A percentile compares a stretch with the other conserved stretches of the same genome.
Evolutionary conservation across 768 basidiomycete species (phyloP).

Genomic region (Strobilomyces dryophilus): DNA sequence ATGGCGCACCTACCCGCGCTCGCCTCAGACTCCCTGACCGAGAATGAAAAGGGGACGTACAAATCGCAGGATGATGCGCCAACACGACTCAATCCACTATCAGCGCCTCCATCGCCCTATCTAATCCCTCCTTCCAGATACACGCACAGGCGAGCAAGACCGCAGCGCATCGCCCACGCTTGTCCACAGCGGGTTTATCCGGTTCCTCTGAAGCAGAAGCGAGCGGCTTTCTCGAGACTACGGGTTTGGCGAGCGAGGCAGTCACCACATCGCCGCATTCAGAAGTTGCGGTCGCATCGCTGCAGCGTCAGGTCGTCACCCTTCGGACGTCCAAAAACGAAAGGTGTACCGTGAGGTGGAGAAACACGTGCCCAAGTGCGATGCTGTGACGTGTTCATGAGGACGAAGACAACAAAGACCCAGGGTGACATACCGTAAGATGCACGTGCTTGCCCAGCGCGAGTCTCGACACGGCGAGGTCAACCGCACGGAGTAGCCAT

Average conservation of each 20-base stretch:
- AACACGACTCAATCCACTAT: conserved; percentile 59
- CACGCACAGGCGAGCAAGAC: conserved; percentile 51
- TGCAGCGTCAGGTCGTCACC: conserved; percentile 38
- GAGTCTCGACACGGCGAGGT: conserved; percentile 47
- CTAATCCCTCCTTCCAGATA: conserved; percentile 36
- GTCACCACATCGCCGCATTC: conserved; percentile 50
- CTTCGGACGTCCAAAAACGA: conserved; percentile 51
- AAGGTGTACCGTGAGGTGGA: conserved; percentile 66
- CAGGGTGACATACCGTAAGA: conserved; percentile 40
- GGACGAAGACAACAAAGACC: neutral
- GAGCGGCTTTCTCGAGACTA: conserved; percentile 20
- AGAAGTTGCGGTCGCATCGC: conserved; percentile 43
- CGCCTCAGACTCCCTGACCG: neutral
- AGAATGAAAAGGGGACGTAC: conserved; percentile 34
- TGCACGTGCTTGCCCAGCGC: conserved; percentile 48
- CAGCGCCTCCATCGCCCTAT: conserved; percentile 40
- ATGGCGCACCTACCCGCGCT: conserved; percentile 13
- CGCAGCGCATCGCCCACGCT: conserved; percentile 48
- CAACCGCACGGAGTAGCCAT: conserved; percentile 72
- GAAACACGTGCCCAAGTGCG: conserved; percentile 59
- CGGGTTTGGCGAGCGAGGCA: conserved; percentile 40
- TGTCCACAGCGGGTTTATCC: conserved; percentile 41
- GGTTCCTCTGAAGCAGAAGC: conserved; percentile 30
- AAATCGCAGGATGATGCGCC: conserved; percentile 65
- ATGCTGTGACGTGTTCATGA: conserved; percentile 35